Percentiles rank a stretch among this genome's conserved stretches.
Evolutionary conservation across 495 filamentous ascomycete species (phyloP).

Genomic region (Evernia prunastri): DNA sequence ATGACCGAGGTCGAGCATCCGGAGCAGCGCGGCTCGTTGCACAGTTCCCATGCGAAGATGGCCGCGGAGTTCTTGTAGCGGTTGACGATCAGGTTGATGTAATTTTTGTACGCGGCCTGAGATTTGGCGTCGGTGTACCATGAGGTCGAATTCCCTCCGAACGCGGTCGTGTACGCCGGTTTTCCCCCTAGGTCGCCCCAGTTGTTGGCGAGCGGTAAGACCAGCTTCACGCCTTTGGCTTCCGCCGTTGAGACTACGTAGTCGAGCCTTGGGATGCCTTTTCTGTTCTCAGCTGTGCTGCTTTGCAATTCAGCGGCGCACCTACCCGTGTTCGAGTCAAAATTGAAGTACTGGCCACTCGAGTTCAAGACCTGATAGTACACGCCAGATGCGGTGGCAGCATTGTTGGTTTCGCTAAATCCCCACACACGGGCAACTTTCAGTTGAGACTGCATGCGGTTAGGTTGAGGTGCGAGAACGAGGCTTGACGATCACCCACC

Average conservation of each 20-base stretch:
- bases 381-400: slow-evolving; percentile 22
- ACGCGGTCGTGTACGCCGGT: slow-evolving; percentile 54
- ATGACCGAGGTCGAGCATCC: slow-evolving; percentile 53
- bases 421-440: slow-evolving; percentile 69
- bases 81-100: slow-evolving; percentile 55
- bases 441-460: slow-evolving; percentile 41
- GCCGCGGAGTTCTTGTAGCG: slow-evolving; percentile 52
- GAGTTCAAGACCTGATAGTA: slow-evolving; percentile 35
- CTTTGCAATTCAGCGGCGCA: not conserved
- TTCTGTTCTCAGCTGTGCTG: not conserved
- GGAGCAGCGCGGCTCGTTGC: slow-evolving; percentile 64
- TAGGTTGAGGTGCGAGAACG: not conserved
- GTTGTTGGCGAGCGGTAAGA: slow-evolving; percentile 43
- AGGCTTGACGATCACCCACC: slow-evolving; percentile 2
- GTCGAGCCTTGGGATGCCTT: slow-evolving; percentile 60
- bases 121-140: slow-evolving; percentile 53
- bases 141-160: slow-evolving; percentile 46
- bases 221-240: slow-evolving; percentile 51
- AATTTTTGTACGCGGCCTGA: slow-evolving; percentile 55
- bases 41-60: slow-evolving; percentile 66
- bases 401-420: slow-evolving; percentile 37
- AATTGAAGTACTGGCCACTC: slow-evolving; percentile 33
- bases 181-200: slow-evolving; percentile 65
- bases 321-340: slow-evolving; percentile 23
- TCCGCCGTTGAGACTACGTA: slow-evolving; percentile 57